phyloP scores from a whole-genome alignment of 108 stramenopile genomes.

The Nitzschia putrida region DNA sequence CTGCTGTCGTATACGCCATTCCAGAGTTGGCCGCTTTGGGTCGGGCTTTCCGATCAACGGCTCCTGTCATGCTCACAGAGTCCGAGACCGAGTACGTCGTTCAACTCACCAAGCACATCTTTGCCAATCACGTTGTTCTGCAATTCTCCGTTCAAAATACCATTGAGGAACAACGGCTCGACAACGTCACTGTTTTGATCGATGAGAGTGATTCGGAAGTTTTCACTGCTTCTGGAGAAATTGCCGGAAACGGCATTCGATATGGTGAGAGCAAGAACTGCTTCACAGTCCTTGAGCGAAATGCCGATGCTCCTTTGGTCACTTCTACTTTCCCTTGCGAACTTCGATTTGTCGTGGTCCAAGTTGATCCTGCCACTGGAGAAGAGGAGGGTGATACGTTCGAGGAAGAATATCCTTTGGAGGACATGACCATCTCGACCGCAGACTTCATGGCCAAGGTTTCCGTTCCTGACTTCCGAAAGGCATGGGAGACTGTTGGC shows the following conservation, averaged over 20 bases:
- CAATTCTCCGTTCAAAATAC: constrained; percentile 94
- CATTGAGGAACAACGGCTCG: constrained; percentile 86
- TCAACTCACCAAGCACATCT: constrained; percentile 88
- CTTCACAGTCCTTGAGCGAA: constrained; percentile 75
- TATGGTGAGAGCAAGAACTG: constrained; percentile 77
- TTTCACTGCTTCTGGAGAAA: constrained; percentile 63
- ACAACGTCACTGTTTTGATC: constrained; percentile 79
- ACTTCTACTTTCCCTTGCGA: constrained; percentile 61
- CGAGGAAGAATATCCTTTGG: constrained; percentile 93
- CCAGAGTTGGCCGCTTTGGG: constrained; percentile 85
- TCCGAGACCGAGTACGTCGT: constrained; percentile 91
- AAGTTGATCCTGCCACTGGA: constrained; percentile 79
- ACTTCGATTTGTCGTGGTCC: constrained; percentile 76
- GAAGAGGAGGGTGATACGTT: constrained; percentile 82
- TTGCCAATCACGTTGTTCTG: constrained; percentile 83
- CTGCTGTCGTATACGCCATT: constrained; percentile 81
- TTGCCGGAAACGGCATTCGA: constrained; percentile 48
- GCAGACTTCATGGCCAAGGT: constrained; percentile 95
- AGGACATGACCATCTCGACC: constrained; percentile 81
- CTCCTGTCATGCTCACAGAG: constrained; percentile 76
- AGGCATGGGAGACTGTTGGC: constrained; percentile 82
- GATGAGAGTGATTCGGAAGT: constrained; percentile 75
- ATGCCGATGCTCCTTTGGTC: constrained; percentile 38
- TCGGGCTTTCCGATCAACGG: constrained; percentile 74
- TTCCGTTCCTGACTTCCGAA: constrained; percentile 81